Percentiles rank a stretch among this genome's conserved stretches.
These are phyloP conservation scores for Nakataea oryzae DNA, from an alignment of 2,329 filamentous ascomycete genomes.

Conservation along the genomic window DNA sequence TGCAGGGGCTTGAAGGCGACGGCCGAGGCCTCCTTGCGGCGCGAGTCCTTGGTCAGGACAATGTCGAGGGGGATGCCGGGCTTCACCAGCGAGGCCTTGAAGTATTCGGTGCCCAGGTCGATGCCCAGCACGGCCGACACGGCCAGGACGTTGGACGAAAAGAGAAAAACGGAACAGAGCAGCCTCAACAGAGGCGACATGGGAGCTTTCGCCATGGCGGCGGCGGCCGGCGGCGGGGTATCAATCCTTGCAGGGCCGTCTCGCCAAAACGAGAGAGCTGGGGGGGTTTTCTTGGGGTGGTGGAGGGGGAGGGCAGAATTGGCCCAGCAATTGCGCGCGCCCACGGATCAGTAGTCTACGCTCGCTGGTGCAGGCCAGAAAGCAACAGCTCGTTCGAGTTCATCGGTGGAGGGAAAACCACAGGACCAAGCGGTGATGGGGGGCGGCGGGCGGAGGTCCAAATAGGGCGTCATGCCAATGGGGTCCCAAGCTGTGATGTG, in stretches of 20 bases:
- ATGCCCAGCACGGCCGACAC: conserved; percentile 75
- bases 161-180: conserved; percentile 28
- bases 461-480: neutral
- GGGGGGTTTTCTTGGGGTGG: no score
- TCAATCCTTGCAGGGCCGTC: neutral
- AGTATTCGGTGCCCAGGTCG: conserved; percentile 91
- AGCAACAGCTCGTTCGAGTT: neutral
- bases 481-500: neutral
- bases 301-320: neutral
- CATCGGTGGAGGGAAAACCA: neutral
- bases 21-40: conserved; percentile 86
- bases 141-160: conserved; percentile 38
- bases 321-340: neutral
- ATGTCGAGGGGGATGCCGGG: conserved; percentile 96
- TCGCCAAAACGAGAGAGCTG: neutral
- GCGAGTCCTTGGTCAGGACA: conserved; percentile 93
- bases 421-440: neutral
- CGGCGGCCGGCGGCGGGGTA: neutral
- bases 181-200: conserved; percentile 24
- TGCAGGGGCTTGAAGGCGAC: conserved; percentile 87
- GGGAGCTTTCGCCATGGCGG: conserved; percentile 26
- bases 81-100: conserved; percentile 93
- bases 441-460: neutral
- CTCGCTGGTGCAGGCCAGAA: neutral
- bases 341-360: neutral